Conservation (phyloP, 805 yeast species). For the Barnettozyma sucrosica region DNA sequence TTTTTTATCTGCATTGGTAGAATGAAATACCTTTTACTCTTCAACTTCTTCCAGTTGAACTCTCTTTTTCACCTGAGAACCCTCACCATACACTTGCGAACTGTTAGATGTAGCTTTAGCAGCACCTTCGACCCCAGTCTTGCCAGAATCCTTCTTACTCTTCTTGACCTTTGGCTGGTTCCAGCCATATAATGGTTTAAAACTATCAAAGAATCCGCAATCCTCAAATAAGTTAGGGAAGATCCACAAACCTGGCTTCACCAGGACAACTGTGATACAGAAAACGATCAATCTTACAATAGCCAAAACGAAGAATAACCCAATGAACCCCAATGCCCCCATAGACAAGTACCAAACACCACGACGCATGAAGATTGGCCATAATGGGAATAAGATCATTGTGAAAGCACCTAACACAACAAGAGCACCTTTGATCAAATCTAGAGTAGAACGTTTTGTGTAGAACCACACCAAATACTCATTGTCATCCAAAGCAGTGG, state of each 20-base stretch:
- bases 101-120: not conserved
- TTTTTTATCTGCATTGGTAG: not conserved
- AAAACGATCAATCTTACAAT: constrained; percentile 72
- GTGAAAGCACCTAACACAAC: constrained; percentile 59
- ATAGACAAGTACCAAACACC: constrained; percentile 90
- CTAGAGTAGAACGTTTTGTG: constrained; percentile 53
- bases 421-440: constrained; percentile 32
- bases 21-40: not conserved
- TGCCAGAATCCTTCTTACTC: constrained; percentile 13
- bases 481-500: constrained; percentile 57
- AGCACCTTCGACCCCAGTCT: constrained; percentile 1
- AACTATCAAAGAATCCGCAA: constrained; percentile 89
- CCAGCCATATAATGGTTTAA: constrained; percentile 70
- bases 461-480: constrained; percentile 83
- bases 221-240: constrained; percentile 96
- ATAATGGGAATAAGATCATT: constrained; percentile 79
- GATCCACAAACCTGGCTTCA: constrained; percentile 83
- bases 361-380: constrained; percentile 87
- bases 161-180: constrained; percentile 28
- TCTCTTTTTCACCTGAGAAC: constrained; percentile 1
- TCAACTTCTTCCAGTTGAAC: constrained; percentile 2
- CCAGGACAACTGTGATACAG: constrained; percentile 47
- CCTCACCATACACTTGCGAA: constrained; percentile 5
- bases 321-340: constrained; percentile 67
- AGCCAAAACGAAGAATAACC: constrained; percentile 70